Evolutionary conservation across 225 moss, liverwort and hornwort genomes (phyloP), one percentile per base, ranked within the genome.

Genomic region (Takakia lepidozioides): DNA sequence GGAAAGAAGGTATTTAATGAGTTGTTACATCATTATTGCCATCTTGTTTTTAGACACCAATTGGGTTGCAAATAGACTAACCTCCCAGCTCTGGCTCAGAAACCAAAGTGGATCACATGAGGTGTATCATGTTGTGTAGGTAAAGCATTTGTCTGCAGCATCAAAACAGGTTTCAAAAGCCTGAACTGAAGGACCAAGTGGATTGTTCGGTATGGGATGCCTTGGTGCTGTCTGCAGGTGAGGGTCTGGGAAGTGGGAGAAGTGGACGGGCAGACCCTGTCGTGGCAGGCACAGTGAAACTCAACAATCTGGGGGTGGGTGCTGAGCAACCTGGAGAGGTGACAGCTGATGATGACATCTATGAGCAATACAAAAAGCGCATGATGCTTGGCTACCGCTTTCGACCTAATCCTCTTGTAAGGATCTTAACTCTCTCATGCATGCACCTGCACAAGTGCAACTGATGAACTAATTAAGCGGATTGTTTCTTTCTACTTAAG

Each of bases 321-420:
- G 98, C 98, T 23, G 98, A 99, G 76, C 91, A 88, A 52, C 98
- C 98, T 70, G 98, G 98, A 20, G 98, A 99, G 72, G 98, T 99
- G 51, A 99, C 98, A 30, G 78, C 98, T 55, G 98, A 99, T 16
- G 98, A 99, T 59, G 98, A 99, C 51, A 99, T 99, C 42, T 99
- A 91, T 57, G 98, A 99, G 59, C 91, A 87, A 46, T 99, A 99
- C 53, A 99, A 99, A 83, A 99, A 99, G 75, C 75, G 91, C 20
- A 99, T 99, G 98, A 99, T 99, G 98, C 87, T 99, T 51, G 87
- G 98, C 56, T 99, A 99, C 47, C 68, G 69, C 26, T 99, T 87
- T 64, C 82, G 98, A 64, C 98, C 98, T 40, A 99, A 99, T 42
- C 98, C 98, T 64, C 74, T 99, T 71, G 98, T 99, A 83, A 62